Base-by-base conservation (phyloP, 495 filamentous ascomycete genomes). In the Aspergillus sclerotiicarbonarius region DNA sequence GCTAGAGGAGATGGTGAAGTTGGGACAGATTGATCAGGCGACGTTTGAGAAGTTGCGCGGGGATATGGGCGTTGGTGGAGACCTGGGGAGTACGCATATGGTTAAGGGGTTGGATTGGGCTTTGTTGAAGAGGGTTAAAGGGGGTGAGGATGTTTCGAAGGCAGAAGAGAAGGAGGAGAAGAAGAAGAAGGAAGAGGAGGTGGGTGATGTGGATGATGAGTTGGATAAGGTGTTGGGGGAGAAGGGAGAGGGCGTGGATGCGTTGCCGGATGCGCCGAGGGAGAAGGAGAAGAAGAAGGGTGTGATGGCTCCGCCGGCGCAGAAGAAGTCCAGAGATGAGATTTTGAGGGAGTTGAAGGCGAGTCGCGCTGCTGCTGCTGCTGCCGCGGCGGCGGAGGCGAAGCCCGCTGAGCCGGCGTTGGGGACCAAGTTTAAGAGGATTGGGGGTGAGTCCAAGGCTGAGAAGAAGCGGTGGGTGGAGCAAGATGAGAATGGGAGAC, bases 21-120 rank as follows among this genome's bases (percentile, higher is more conserved):
- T 90, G 56, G 86, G 87, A 35, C 86, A 94, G 73, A 92, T 96
- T 57, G 87, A 91, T 55, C 77, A 82, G 62, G 78, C 76, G 43
- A 87, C 83, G 4, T 96, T 92, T 67, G 87, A 90, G 51, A 83
- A 81, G 60, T 68, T 94, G 43, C 77, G 85, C 25, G 78, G 80
- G 47, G 83, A 95, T 62, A 89, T 96, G 52, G 74, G 75, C 0
- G 85, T 91, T 4, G 92, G 92, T 3, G 93, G 92, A 6, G 90
- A 96, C 67, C 67, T 91, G 30, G 72, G 73, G 3, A 88, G 86
- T 63, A 93, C 90, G 35, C 90, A 95, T 80, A 74, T 96, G 64
- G 85, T 96, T 31, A 98, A 97, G 71, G 94, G 94, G 2, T 71
- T 98, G 57, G 95, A 98, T 72, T 88, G 87, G 65, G 85, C 85